Evolutionary conservation across 2,329 filamentous ascomycete species (phyloP).

Genomic region (Nemania bipapillata): DNA sequence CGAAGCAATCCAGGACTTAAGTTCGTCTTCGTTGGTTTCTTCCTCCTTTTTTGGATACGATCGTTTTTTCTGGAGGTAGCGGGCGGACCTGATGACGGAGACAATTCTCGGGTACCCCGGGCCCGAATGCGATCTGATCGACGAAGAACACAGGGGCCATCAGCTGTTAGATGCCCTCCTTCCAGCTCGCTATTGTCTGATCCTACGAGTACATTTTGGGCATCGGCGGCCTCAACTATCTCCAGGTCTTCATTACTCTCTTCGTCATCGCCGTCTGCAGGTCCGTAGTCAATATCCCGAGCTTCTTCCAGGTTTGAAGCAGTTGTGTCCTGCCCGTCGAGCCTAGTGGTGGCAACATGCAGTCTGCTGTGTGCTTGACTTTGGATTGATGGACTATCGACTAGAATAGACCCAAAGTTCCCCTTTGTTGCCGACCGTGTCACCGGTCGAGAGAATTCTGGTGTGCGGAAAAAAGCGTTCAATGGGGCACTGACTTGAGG

Average conservation of each 20-base stretch:
- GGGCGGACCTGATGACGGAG: conserved; percentile 23
- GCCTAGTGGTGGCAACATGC: conserved; percentile 21
- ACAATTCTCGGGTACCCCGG: conserved; percentile 17
- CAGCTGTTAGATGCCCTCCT: conserved; percentile 19
- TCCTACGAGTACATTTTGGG: neutral
- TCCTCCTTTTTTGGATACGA: conserved; percentile 33
- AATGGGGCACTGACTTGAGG: conserved; percentile 20
- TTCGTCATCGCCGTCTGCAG: conserved; percentile 10
- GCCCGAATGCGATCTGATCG: conserved; percentile 36
- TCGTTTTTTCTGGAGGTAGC: neutral
- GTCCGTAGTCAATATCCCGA: conserved; percentile 35
- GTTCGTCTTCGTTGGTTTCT: neutral
- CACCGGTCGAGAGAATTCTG: conserved; percentile 20
- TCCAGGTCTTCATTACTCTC: neutral
- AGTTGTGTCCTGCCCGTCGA: neutral
- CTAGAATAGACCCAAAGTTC: conserved; percentile 27
- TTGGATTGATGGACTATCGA: conserved; percentile 12
- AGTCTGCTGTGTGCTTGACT: conserved; percentile 36
- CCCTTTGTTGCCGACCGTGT: conserved; percentile 29
- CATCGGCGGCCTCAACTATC: conserved; percentile 3
- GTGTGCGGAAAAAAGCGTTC: conserved; percentile 11
- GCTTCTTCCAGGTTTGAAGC: conserved; percentile 42
- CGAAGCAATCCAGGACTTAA: conserved; percentile 27
- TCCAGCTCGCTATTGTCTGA: neutral
- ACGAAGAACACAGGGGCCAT: conserved; percentile 28